These are phyloP conservation scores for Arachnopeziza araneosa DNA, from an alignment of 2,329 filamentous ascomycete species.

Conservation along the genomic window DNA sequence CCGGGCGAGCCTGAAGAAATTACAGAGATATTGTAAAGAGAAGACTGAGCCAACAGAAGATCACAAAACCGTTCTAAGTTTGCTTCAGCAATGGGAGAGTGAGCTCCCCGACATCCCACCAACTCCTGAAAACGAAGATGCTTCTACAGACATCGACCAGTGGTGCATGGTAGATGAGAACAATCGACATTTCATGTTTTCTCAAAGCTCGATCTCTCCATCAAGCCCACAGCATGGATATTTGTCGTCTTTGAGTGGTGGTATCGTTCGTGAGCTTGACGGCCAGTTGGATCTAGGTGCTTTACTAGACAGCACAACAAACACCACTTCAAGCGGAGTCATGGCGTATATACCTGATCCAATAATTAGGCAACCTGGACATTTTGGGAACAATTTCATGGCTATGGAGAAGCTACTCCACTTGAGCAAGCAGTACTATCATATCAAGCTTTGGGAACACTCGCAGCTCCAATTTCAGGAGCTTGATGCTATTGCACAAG, in stretches of 20 bases:
- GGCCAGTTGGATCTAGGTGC: neutral
- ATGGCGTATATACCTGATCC: neutral
- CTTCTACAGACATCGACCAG: neutral
- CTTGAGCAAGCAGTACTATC: neutral
- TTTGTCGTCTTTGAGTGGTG: neutral
- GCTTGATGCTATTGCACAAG: neutral
- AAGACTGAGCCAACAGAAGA: neutral
- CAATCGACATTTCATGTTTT: neutral
- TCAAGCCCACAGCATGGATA: no score
- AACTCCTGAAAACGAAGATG: neutral
- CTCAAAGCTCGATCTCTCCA: neutral
- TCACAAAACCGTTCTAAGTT: neutral
- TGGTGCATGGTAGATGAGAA: neutral
- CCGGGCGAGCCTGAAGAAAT: neutral
- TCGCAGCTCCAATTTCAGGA: neutral
- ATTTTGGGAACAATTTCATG: neutral
- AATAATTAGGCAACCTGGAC: neutral
- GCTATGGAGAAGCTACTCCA: neutral
- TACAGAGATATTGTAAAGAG: neutral
- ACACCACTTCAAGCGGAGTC: neutral
- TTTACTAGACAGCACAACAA: neutral
- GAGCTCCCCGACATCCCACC: neutral
- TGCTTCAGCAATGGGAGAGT: neutral
- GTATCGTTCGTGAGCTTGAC: neutral
- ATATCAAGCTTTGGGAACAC: neutral